Evolutionary conservation across 2,329 filamentous ascomycete genomes (phyloP), one percentile per base, ranked within the genome.

Genomic region (Juglanconis juglandina): DNA sequence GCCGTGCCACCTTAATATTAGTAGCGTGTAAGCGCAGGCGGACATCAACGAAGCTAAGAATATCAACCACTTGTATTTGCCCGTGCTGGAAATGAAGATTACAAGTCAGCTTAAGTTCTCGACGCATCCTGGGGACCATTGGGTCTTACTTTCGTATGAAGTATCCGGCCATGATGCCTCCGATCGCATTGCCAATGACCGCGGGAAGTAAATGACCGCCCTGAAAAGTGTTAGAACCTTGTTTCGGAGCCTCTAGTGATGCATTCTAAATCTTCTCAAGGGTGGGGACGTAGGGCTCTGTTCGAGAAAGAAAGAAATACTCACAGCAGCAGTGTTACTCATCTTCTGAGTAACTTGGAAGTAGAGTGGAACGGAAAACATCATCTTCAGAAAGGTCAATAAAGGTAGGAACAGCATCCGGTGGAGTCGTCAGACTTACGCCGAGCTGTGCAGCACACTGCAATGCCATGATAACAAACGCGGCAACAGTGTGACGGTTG

Each of bases 351-450:
- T 87, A 1, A 88, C 81, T 60, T 89, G 85, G 64, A 91, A 91
- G 72, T 91, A 91, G 0, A 91, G 71, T 0, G 88, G 88, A 0
- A 90, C 81, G 0, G 81, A 80, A 57, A 86, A 87, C 82, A 90
- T 86, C 68, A 87, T 77, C 72, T 79, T 61, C 52, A 56, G 61
- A 14, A 6, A 9, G 7, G 44, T 58, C 13, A 41, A 37, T 41
- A 9, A 61, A 9, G 53, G 14, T 9, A 50, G 13, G 33, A 30
- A 49, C 3, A 39, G n/a, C 17, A 5, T 6, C 14, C 8, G 35
- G 4, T 2, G 64, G 63, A 6, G 63, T 63, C 2, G 69, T 58
- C 41, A 41, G 51, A 70, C 77, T 66, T 66, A 86, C 79, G 1
- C 79, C 81, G 8, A 85, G 70, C 66, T 91, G 88, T 0, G 85